phyloP scores from a whole-genome alignment of 2,329 filamentous ascomycete species.

The Curvularia sp. region DNA sequence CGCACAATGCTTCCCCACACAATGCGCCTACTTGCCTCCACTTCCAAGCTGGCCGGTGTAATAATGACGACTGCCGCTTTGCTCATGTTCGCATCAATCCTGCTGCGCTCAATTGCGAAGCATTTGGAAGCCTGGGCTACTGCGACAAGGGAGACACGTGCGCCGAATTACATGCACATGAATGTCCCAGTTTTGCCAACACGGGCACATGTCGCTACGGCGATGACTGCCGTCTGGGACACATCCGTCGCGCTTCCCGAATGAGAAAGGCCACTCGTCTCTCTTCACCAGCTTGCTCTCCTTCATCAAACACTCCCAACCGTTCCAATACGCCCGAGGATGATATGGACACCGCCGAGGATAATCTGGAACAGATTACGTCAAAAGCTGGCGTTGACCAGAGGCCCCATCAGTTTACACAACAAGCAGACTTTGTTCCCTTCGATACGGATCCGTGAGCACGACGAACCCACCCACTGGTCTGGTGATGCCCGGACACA shows the following conservation, averaged over 20 bases:
- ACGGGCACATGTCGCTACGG: constrained; percentile 77
- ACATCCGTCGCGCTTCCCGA: constrained; percentile 67
- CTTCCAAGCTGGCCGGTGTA: constrained; percentile 88
- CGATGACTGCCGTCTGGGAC: constrained; percentile 81
- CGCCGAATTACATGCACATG: constrained; percentile 83
- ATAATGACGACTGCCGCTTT: constrained; percentile 85
- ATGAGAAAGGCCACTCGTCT: constrained; percentile 32
- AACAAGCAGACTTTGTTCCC: constrained; percentile 44
- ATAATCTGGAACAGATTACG: constrained; percentile 7
- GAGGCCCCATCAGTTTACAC: constrained; percentile 34
- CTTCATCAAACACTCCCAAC: constrained; percentile 6
- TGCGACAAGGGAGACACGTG: constrained; percentile 83
- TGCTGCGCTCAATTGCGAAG: constrained; percentile 78
- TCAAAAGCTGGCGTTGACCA: constrained; percentile 1
- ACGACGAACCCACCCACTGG: not conserved
- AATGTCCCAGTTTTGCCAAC: constrained; percentile 96
- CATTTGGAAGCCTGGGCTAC: constrained; percentile 86
- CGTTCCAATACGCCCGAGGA: constrained; percentile 18
- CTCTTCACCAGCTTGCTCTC: constrained; percentile 22
- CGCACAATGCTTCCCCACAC: constrained; percentile 82
- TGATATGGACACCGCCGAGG: constrained; percentile 15
- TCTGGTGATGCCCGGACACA: constrained; percentile 11
- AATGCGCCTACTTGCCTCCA: constrained; percentile 89
- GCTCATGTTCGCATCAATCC: constrained; percentile 81
- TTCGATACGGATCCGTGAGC: constrained; percentile 32